Conservation (phyloP, 177 flowering plant species). For the Telopea speciosissima region DNA sequence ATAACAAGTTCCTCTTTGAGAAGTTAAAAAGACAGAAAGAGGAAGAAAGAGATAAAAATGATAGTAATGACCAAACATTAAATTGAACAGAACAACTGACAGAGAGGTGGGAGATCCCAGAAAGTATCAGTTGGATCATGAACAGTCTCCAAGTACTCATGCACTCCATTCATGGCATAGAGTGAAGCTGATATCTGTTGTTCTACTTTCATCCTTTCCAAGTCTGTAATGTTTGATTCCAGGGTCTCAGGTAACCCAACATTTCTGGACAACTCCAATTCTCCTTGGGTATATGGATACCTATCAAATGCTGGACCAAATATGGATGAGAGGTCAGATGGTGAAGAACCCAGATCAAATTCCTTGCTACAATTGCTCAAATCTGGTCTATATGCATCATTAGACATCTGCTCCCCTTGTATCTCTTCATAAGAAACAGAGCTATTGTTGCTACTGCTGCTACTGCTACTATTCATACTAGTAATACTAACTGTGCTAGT, state of each 20-base stretch:
- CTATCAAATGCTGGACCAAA: slow-evolving; percentile 18
- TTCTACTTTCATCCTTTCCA: slow-evolving; percentile 55
- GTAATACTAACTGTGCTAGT: slow-evolving; percentile 3
- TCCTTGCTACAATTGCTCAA: slow-evolving; percentile 39
- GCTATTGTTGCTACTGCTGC: background rate
- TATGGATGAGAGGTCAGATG: slow-evolving; percentile 33
- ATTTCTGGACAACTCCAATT: slow-evolving; percentile 32
- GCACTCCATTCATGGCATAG: slow-evolving; percentile 52
- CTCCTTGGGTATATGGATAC: slow-evolving; percentile 29
- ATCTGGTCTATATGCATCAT: slow-evolving; percentile 64
- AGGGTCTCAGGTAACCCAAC: slow-evolving; percentile 10
- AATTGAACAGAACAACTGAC: slow-evolving; percentile 32
- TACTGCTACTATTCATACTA: background rate
- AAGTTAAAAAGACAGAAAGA: background rate
- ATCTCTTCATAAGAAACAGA: slow-evolving; percentile 12
- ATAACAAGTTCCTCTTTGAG: background rate
- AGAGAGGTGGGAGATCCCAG: slow-evolving; percentile 62
- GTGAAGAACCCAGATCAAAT: slow-evolving; percentile 23
- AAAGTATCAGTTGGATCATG: slow-evolving; percentile 43
- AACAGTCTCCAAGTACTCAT: slow-evolving; percentile 24
- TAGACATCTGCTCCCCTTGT: slow-evolving; percentile 22
- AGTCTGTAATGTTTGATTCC: slow-evolving; percentile 37
- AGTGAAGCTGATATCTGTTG: slow-evolving; percentile 52
- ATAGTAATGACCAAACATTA: background rate
- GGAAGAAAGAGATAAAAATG: background rate